These are phyloP conservation scores for Penicillium turbatum DNA, from an alignment of 495 filamentous ascomycete species.

Conservation along the genomic window DNA sequence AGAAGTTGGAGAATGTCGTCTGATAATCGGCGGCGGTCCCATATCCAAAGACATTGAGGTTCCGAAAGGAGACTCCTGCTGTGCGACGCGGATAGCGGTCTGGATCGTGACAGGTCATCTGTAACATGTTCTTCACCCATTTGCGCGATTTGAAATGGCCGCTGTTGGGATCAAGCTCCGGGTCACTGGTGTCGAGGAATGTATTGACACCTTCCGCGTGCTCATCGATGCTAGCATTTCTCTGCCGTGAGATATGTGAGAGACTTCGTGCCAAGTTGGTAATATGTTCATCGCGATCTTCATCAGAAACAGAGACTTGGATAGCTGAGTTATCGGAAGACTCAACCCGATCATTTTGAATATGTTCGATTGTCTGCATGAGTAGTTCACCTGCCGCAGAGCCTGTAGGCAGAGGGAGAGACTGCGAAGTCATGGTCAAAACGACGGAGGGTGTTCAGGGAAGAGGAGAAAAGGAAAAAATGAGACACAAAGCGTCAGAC, in stretches of 20 bases:
- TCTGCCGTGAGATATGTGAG: slow-evolving; percentile 37
- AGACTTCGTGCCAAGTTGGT: slow-evolving; percentile 38
- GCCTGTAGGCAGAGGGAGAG: slow-evolving; percentile 21
- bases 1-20: slow-evolving; percentile 63
- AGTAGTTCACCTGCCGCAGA: slow-evolving; percentile 10
- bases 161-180: slow-evolving; percentile 41
- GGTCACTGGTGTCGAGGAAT: slow-evolving; percentile 38
- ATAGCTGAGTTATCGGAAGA: neutral
- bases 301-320: slow-evolving; percentile 5
- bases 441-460: neutral
- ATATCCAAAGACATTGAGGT: slow-evolving; percentile 70
- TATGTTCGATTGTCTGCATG: slow-evolving; percentile 5
- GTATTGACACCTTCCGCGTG: slow-evolving; percentile 37
- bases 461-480: neutral
- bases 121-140: slow-evolving; percentile 45
- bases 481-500: neutral
- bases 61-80: slow-evolving; percentile 47
- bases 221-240: slow-evolving; percentile 2
- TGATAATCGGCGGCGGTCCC: slow-evolving; percentile 71
- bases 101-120: slow-evolving; percentile 38
- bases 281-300: slow-evolving; percentile 31
- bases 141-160: slow-evolving; percentile 42
- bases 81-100: slow-evolving; percentile 41
- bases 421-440: slow-evolving; percentile 3
- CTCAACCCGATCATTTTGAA: neutral